These are phyloP conservation scores for Kwoniella heveanensis DNA, from an alignment of 768 basidiomycete species.

Conservation along the genomic window DNA sequence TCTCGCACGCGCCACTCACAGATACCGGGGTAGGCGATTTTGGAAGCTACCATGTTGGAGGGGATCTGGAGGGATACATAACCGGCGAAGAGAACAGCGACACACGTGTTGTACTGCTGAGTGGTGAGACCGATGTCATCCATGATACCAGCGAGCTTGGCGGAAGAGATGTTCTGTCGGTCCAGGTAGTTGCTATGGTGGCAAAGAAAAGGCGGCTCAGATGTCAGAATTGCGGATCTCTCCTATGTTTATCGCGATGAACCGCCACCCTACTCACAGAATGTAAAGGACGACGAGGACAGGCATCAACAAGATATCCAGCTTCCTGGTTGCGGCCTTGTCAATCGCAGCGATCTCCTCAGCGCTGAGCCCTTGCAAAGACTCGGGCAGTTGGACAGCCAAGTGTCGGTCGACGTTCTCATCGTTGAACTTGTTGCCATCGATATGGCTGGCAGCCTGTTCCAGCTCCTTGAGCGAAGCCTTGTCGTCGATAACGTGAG, in stretches of 20 bases:
- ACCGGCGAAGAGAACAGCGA: slow-evolving; percentile 51
- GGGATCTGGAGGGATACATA: slow-evolving; percentile 51
- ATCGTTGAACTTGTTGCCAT: slow-evolving; percentile 1
- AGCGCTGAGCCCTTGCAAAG: slow-evolving; percentile 33
- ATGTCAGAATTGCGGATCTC: slow-evolving; percentile 2
- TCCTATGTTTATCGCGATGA: too few species aligned
- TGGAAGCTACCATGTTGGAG: slow-evolving; percentile 50
- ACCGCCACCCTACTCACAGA: too few species aligned
- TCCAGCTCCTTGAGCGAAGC: slow-evolving; percentile 23
- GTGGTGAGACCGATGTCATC: slow-evolving; percentile 34
- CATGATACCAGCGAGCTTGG: slow-evolving; percentile 37
- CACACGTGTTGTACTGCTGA: slow-evolving; percentile 31
- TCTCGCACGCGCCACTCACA: slow-evolving; percentile 24
- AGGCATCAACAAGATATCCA: slow-evolving; percentile 50
- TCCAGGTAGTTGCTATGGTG: slow-evolving; percentile 31
- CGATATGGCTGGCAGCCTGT: slow-evolving; percentile 4
- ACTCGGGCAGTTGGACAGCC: slow-evolving; percentile 37
- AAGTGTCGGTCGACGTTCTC: slow-evolving; percentile 31
- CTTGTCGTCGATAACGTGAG: slow-evolving; percentile 27
- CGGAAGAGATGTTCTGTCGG: slow-evolving; percentile 42
- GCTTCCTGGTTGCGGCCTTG: slow-evolving; percentile 37
- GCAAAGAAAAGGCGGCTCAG: too few species aligned
- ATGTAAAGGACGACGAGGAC: slow-evolving; percentile 38
- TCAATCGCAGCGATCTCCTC: slow-evolving; percentile 43
- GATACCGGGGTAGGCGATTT: slow-evolving; percentile 42